Percentiles rank a stretch among this genome's conserved stretches.
phyloP scores from a whole-genome alignment of 1,284 basidiomycete genomes.

The Austropuccinia psidii region DNA sequence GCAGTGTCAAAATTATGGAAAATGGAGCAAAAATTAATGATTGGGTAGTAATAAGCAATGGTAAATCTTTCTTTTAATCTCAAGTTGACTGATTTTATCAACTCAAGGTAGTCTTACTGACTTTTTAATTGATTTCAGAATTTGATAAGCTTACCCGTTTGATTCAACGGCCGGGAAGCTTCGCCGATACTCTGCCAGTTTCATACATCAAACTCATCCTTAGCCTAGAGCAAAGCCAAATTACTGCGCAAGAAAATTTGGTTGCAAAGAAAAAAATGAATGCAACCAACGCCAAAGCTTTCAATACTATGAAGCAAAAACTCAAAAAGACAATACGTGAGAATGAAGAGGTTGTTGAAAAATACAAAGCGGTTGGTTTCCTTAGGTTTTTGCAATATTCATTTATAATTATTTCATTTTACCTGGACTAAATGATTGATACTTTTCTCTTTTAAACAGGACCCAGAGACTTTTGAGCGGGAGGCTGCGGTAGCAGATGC shows the following conservation, averaged over 20 bases:
- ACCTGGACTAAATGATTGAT: slow-evolving; percentile 35
- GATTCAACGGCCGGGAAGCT: slow-evolving; percentile 65
- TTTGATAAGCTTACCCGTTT: slow-evolving; percentile 91
- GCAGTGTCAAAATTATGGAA: slow-evolving; percentile 78
- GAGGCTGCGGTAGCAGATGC: slow-evolving; percentile 58
- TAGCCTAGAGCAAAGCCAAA: slow-evolving; percentile 69
- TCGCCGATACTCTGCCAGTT: slow-evolving; percentile 76
- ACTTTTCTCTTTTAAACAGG: slow-evolving; percentile 48
- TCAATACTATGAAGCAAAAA: slow-evolving; percentile 96
- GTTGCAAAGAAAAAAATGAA: slow-evolving; percentile 90
- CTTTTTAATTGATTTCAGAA: slow-evolving; percentile 55
- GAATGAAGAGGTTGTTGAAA: slow-evolving; percentile 70
- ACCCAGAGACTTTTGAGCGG: slow-evolving; percentile 77
- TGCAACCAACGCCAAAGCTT: slow-evolving; percentile 81
- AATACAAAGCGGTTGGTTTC: slow-evolving; percentile 64
- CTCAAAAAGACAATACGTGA: slow-evolving; percentile 86
- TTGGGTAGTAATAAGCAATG: slow-evolving; percentile 85
- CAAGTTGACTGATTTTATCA: slow-evolving; percentile 9
- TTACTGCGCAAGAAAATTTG: slow-evolving; percentile 70
- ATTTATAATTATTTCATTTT: not conserved
- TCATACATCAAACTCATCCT: slow-evolving; percentile 73
- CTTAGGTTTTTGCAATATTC: not conserved
- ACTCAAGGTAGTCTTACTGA: not conserved
- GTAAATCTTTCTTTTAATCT: slow-evolving; percentile 50
- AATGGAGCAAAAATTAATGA: slow-evolving; percentile 94